These are phyloP conservation scores for Hymenoscyphus albidus DNA, from an alignment of 2,329 filamentous ascomycete genomes.

Conservation along the genomic window DNA sequence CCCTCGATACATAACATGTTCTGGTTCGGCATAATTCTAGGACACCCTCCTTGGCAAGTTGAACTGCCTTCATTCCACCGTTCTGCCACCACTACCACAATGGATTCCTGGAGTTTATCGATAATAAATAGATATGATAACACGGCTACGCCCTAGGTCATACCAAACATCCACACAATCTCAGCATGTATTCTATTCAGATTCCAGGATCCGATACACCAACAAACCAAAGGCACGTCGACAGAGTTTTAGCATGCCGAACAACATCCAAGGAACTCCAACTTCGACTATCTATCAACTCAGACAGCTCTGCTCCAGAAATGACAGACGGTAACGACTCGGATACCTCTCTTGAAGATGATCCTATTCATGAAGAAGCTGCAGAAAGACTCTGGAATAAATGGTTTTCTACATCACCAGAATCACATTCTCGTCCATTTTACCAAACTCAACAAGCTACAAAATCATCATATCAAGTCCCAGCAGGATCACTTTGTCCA, in stretches of 20 bases:
- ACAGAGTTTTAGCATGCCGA: not conserved
- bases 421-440: not conserved
- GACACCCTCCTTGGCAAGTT: not conserved
- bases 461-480: not conserved
- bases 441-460: not conserved
- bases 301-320: not conserved
- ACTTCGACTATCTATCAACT: slow-evolving; percentile 2
- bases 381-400: not conserved
- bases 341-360: not conserved
- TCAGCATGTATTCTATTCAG: not conserved
- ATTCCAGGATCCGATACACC: not conserved
- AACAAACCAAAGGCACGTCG: not conserved
- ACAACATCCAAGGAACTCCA: not conserved
- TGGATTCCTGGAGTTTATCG: not conserved
- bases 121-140: slow-evolving; percentile 1
- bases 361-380: not conserved
- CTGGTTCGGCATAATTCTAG: not conserved
- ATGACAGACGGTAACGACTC: slow-evolving; percentile 1
- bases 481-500: not conserved
- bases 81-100: not conserved
- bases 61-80: slow-evolving; percentile 2
- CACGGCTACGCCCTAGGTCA: not conserved
- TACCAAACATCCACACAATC: not conserved
- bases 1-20: not conserved
- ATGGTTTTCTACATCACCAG: not conserved